phyloP scores from a whole-genome alignment of 495 filamentous ascomycete genomes.

The Trichoderma asperelloides region DNA sequence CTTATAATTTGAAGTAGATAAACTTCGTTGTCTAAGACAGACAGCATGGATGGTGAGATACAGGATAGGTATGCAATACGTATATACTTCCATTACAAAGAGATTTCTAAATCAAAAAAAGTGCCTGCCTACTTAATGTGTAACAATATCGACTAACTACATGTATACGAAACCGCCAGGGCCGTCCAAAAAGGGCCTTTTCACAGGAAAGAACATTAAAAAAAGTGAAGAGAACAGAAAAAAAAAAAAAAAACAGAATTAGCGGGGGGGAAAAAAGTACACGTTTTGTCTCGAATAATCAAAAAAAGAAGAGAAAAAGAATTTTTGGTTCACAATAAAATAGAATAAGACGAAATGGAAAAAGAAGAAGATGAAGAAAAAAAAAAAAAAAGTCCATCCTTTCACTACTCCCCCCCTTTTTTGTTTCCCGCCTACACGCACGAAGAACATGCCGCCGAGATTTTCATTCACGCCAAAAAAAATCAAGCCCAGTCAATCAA shows the following conservation, averaged over 20 bases:
- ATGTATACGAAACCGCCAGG: slow-evolving; percentile 4
- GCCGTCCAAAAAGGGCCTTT: not conserved
- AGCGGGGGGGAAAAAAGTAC: not conserved
- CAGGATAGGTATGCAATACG: not conserved
- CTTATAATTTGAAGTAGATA: too few species aligned
- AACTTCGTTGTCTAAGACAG: too few species aligned
- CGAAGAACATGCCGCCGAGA: not conserved
- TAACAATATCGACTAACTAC: not conserved
- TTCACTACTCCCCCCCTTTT: not conserved
- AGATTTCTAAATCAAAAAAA: not conserved
- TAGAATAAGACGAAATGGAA: not conserved
- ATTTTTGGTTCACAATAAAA: not conserved
- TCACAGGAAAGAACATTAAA: not conserved
- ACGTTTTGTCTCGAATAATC: not conserved
- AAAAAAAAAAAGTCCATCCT: not conserved
- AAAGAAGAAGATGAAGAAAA: not conserved
- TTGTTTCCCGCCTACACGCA: not conserved
- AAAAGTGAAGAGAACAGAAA: not conserved
- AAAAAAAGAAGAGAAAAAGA: not conserved
- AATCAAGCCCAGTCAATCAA: too few species aligned
- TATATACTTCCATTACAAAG: not conserved
- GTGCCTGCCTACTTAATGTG: not conserved
- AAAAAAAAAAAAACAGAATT: not conserved
- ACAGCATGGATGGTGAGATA: too few species aligned
- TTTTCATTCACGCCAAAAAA: not conserved